Evolutionary conservation across 1,284 basidiomycete species (phyloP).

Genomic region (Porodaedalea pini): DNA sequence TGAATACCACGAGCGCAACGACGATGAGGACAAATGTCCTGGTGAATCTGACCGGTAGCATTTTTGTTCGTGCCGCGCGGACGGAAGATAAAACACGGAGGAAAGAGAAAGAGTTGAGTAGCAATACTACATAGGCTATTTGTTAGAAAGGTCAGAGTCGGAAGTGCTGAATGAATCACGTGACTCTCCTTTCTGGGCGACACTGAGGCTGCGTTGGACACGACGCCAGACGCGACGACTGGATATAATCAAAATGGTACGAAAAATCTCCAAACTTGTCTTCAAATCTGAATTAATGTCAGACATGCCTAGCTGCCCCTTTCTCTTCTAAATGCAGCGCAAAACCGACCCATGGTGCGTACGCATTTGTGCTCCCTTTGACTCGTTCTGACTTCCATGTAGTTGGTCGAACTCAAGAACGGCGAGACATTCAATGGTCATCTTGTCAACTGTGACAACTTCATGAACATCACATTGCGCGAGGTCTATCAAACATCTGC

Average conservation of each 20-base stretch:
- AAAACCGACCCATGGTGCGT: conserved; percentile 88
- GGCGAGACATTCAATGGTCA: conserved; percentile 99
- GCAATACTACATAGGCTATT: background rate
- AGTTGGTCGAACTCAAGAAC: conserved; percentile 99
- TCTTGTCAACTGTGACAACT: conserved; percentile 98
- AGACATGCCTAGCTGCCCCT: conserved; percentile 43
- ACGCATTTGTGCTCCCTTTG: conserved; percentile 2
- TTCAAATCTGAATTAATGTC: background rate
- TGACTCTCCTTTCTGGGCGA: background rate
- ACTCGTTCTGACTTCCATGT: conserved; percentile 21
- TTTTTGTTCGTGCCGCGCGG: no score
- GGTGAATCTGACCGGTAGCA: conserved; percentile 37
- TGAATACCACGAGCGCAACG: conserved; percentile 41
- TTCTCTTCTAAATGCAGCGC: conserved; percentile 55
- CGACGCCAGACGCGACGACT: background rate
- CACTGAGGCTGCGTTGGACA: background rate
- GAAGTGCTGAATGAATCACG: background rate
- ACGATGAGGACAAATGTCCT: conserved; percentile 34
- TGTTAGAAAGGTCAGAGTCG: no score
- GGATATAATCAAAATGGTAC: conserved; percentile 7
- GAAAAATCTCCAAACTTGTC: background rate
- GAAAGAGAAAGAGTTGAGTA: background rate
- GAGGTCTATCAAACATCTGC: conserved; percentile 99
- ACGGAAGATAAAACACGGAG: no score
- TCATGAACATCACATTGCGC: conserved; percentile 98